Evolutionary conservation across 257 asterid genomes (phyloP), one percentile per base, ranked within the genome.

Genomic region (Ilex aquifolium): DNA sequence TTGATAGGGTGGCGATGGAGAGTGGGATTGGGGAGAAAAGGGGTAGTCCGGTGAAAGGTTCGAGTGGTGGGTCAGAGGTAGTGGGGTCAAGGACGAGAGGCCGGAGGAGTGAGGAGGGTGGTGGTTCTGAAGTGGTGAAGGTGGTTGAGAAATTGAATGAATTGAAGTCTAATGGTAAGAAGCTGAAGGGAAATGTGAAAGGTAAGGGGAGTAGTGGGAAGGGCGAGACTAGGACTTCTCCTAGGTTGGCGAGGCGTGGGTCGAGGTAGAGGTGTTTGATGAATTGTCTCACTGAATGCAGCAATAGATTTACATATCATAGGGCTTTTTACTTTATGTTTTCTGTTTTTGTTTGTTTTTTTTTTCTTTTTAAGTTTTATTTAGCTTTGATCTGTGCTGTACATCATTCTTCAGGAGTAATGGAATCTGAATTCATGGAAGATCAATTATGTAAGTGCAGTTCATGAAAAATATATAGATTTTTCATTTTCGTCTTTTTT

Each of bases 1-100:
- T 92, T 49, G 98, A 92, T 32, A 74, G 77, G 65, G 91, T 86
- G n/a, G 95, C 98, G 16, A 55, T 62, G 61, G 85, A 82, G 61
- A 72, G 75, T 59, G 82, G 77, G 48, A 63, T 65, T 70, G 63
- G 40, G 17, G 63, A 10, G 7, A 15, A 48, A 3, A 27, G 56
- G 21, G 13, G 7, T 16, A 58, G 61, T 4, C 70, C 52, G 15
- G 58, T 31, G 50, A 48, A 62, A 14, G 36, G 50, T 44, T 44
- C 50, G 11, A 44, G 50, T 44, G 13, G 50, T 44, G 50, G 9
- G 50, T 44, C 50, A 13, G 50, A 44, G 56, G 44, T 27, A 56
- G 8, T 17, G 64, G 21, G 48, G 66, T 44, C 0, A 61, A 65
- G 75, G 69, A 81, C 79, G 16, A 75, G 79, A 74, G 66, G 79